Evolutionary conservation across 2,329 filamentous ascomycete genomes (phyloP).

Genomic region (Nothomitra cinnamomea): DNA sequence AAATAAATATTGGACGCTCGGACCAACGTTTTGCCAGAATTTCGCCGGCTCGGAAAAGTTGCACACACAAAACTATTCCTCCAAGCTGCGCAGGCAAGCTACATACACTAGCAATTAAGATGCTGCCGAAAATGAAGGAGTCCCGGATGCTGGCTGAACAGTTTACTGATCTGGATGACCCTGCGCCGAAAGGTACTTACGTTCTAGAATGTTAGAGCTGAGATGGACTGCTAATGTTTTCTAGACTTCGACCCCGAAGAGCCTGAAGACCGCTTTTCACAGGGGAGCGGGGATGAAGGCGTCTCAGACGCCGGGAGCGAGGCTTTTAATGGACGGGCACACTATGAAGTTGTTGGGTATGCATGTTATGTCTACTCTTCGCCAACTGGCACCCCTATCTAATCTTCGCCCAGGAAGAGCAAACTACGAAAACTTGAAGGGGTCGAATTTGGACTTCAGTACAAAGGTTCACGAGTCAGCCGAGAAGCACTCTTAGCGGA

Average conservation of each 20-base stretch:
- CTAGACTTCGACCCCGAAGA: constrained; percentile 71
- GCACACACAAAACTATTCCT: neutral
- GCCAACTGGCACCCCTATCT: constrained; percentile 9
- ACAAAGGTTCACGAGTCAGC: constrained; percentile 60
- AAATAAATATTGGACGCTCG: neutral
- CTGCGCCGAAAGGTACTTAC: constrained; percentile 40
- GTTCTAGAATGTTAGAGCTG: neutral
- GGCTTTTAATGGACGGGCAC: constrained; percentile 54
- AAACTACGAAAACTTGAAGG: constrained; percentile 60
- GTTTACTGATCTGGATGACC: constrained; percentile 44
- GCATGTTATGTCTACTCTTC: constrained; percentile 12
- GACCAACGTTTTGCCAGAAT: too few species aligned
- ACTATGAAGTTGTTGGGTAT: constrained; percentile 65
- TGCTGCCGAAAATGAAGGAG: constrained; percentile 31
- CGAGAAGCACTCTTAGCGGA: constrained; percentile 40
- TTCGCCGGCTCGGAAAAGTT: neutral
- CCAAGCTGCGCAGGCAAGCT: too few species aligned
- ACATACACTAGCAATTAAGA: constrained; percentile 1
- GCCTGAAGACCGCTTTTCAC: constrained; percentile 32
- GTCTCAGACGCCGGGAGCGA: constrained; percentile 26
- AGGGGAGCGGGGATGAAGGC: constrained; percentile 37
- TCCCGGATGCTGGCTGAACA: constrained; percentile 38
- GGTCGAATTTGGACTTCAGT: constrained; percentile 56
- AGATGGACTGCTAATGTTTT: neutral
- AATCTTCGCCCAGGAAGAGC: constrained; percentile 43